phyloP scores from a whole-genome alignment of 75 land plant species.

The Sequoia sempervirens region DNA sequence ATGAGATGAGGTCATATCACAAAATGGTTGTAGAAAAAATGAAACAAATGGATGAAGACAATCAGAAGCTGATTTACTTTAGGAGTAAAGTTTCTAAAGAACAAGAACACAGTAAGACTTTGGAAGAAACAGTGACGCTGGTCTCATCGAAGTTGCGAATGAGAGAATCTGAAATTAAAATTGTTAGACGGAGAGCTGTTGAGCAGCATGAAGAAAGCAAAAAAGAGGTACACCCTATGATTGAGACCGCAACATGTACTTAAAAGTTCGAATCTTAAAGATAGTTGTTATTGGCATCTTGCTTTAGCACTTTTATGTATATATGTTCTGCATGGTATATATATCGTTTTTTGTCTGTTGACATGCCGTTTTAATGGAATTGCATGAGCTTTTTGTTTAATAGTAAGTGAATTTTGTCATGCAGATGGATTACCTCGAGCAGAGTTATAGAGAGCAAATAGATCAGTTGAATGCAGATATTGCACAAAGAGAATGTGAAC shows the following conservation, averaged over 20 bases:
- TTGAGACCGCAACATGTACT: not conserved
- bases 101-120: constrained; percentile 32
- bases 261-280: not conserved
- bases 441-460: constrained; percentile 4
- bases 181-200: constrained; percentile 43
- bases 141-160: constrained; percentile 42
- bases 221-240: constrained; percentile 42
- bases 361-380: not conserved
- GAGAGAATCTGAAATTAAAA: constrained; percentile 45
- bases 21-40: constrained; percentile 65
- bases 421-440: constrained; percentile 8
- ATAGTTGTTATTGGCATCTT: not conserved
- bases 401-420: not conserved
- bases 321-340: not conserved
- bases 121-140: constrained; percentile 40
- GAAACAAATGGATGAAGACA: constrained; percentile 76
- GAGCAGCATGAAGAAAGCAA: constrained; percentile 52
- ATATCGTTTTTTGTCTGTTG: not conserved
- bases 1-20: constrained; percentile 58
- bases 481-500: not conserved
- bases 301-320: not conserved
- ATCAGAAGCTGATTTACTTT: constrained; percentile 37
- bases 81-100: constrained; percentile 45
- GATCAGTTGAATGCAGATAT: constrained; percentile 8
- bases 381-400: not conserved